Evolutionary conservation across 768 basidiomycete genomes (phyloP).

Genomic region (Lyophyllum atratum): DNA sequence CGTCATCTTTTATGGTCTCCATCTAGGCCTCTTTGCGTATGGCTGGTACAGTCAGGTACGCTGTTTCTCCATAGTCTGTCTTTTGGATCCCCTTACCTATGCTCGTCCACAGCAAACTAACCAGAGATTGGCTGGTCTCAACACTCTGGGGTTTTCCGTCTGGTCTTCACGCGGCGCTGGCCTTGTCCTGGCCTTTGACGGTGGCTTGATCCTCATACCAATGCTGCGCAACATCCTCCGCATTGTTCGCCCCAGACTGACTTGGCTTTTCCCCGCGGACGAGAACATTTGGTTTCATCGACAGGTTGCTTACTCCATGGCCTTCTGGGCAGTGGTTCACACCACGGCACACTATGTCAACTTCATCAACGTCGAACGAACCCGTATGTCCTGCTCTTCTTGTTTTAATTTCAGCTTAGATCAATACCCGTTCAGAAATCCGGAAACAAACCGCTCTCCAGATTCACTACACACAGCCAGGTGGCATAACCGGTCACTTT

Average conservation of each 20-base stretch:
- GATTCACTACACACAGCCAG: slow-evolving; percentile 87
- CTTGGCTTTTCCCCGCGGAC: slow-evolving; percentile 89
- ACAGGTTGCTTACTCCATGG: slow-evolving; percentile 92
- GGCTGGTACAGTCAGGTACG: slow-evolving; percentile 88
- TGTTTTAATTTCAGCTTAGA: background rate
- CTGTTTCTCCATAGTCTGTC: slow-evolving; percentile 1
- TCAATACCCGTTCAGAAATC: slow-evolving; percentile 57
- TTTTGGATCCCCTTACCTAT: background rate
- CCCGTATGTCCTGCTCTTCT: slow-evolving; percentile 53
- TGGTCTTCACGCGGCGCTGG: slow-evolving; percentile 93
- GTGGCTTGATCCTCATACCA: slow-evolving; percentile 83
- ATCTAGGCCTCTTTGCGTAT: slow-evolving; percentile 73
- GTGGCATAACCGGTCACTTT: slow-evolving; percentile 94
- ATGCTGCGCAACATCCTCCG: slow-evolving; percentile 90
- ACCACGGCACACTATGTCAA: slow-evolving; percentile 94
- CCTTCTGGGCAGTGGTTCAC: slow-evolving; percentile 92
- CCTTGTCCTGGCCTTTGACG: slow-evolving; percentile 86
- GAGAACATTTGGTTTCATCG: slow-evolving; percentile 97
- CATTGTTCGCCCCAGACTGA: slow-evolving; percentile 74
- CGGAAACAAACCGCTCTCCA: slow-evolving; percentile 74
- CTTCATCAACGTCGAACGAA: slow-evolving; percentile 88
- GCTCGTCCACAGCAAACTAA: slow-evolving; percentile 52
- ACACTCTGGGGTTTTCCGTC: slow-evolving; percentile 78
- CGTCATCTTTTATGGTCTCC: slow-evolving; percentile 77
- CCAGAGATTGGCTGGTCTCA: slow-evolving; percentile 68